These are phyloP conservation scores for Cucumis hystrix DNA, from an alignment of 306 rosid genomes.

Conservation along the genomic window DNA sequence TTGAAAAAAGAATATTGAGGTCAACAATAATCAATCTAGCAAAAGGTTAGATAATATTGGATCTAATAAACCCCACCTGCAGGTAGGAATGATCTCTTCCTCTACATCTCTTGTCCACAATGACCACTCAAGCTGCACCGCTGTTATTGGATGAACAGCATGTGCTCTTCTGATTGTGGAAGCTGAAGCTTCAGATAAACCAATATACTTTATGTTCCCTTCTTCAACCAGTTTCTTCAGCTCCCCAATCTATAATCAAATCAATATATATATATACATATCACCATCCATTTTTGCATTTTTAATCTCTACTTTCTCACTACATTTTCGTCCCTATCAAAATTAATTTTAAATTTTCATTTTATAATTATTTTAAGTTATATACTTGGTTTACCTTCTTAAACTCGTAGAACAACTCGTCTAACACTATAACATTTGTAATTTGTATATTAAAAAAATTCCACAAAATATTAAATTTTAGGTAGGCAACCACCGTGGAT, in stretches of 20 bases:
- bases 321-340: too few relatives aligned
- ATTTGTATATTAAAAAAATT: too few relatives aligned
- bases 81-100: constrained; percentile 54
- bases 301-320: too few relatives aligned
- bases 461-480: too few relatives aligned
- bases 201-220: constrained; percentile 55
- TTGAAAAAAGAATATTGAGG: background rate
- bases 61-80: constrained; percentile 27
- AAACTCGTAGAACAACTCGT: background rate
- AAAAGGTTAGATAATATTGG: background rate
- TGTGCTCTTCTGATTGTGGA: constrained; percentile 73
- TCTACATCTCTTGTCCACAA: constrained; percentile 59
- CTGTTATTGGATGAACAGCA: constrained; percentile 63
- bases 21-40: background rate
- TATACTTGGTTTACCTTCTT: constrained; percentile 56
- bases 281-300: too few relatives aligned
- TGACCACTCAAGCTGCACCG: constrained; percentile 65
- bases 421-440: too few relatives aligned
- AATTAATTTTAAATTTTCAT: too few relatives aligned
- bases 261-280: background rate
- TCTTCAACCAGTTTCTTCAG: constrained; percentile 54
- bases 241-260: constrained; percentile 39
- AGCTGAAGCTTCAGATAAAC: constrained; percentile 63
- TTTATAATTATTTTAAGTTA: background rate
- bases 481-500: too few relatives aligned